A percentile compares a stretch with the other conserved stretches of the same genome.
phyloP scores from a whole-genome alignment of 148 eudicot genomes.

The Mesembryanthemum crystallinum region DNA sequence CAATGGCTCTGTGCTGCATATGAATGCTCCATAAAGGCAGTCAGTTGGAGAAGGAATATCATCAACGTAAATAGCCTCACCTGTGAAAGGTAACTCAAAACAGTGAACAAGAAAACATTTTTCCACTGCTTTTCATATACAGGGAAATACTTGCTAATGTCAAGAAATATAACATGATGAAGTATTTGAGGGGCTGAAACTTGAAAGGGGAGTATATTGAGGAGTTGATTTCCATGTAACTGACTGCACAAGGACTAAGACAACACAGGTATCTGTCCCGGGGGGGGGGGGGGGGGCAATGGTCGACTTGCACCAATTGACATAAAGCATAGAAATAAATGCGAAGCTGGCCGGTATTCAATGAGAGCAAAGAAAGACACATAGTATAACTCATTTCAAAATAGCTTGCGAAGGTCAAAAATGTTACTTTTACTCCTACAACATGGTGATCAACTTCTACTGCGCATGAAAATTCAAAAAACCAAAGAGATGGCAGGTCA shows the following conservation, averaged over 20 bases:
- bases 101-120: neutral
- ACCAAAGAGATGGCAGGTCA: neutral
- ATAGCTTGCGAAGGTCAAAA: neutral
- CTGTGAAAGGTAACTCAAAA: constrained; percentile 33
- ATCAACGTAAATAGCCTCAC: constrained; percentile 89
- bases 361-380: constrained; percentile 1
- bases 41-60: constrained; percentile 90
- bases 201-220: neutral
- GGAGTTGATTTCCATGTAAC: neutral
- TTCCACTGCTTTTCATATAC: neutral
- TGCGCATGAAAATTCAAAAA: neutral
- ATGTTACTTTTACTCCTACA: neutral
- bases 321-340: neutral
- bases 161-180: neutral
- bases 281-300: too few relatives aligned
- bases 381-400: neutral
- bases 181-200: neutral
- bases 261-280: too few relatives aligned
- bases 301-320: too few relatives aligned
- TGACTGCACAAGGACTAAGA: too few relatives aligned
- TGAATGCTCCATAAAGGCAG: constrained; percentile 89
- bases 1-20: constrained; percentile 78
- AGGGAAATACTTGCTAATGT: neutral
- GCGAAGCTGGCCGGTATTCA: neutral
- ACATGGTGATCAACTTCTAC: neutral